Percentiles rank a stretch among this genome's conserved stretches.
phyloP scores from a whole-genome alignment of 2,329 filamentous ascomycete species.

The Magnaporthiopsis incrustans region DNA sequence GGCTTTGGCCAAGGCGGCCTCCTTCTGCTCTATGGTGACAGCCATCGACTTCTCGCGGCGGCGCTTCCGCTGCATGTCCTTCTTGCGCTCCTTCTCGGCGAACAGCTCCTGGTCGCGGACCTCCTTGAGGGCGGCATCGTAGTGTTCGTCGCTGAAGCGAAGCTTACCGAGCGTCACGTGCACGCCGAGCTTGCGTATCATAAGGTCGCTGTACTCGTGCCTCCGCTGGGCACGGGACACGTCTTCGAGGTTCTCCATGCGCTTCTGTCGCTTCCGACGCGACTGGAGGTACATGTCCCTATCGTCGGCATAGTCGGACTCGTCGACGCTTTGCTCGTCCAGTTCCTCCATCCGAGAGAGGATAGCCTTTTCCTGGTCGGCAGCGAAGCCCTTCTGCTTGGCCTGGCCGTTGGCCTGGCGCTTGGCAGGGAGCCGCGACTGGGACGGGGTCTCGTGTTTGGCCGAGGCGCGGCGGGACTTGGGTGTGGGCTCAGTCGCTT shows the following conservation, averaged over 20 bases:
- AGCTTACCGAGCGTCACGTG: conserved; percentile 66
- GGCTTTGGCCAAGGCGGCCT: conserved; percentile 71
- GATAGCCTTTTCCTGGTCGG: conserved; percentile 61
- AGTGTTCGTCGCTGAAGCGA: conserved; percentile 69
- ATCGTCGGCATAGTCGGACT: conserved; percentile 35
- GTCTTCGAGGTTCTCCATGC: conserved; percentile 33
- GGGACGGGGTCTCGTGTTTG: conserved; percentile 28
- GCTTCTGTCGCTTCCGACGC: conserved; percentile 4
- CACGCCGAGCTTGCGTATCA: conserved; percentile 53
- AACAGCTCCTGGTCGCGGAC: conserved; percentile 85
- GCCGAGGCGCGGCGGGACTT: conserved; percentile 45
- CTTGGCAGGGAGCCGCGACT: conserved; percentile 43
- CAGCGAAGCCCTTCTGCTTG: conserved; percentile 40
- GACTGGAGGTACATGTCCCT: background rate
- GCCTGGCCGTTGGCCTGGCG: conserved; percentile 52
- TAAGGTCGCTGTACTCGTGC: conserved; percentile 49
- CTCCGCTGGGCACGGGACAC: conserved; percentile 51
- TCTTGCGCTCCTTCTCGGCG: conserved; percentile 97
- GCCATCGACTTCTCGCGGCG: conserved; percentile 94
- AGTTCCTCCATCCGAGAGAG: conserved; percentile 50
- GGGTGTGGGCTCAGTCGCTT: conserved; percentile 36
- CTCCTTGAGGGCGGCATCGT: conserved; percentile 72
- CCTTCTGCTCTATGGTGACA: conserved; percentile 84
- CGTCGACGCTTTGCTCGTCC: conserved; percentile 31
- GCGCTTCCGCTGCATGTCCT: conserved; percentile 98